Conservation (phyloP, 2,329 filamentous ascomycete species). For the Epichloe sibirici region DNA sequence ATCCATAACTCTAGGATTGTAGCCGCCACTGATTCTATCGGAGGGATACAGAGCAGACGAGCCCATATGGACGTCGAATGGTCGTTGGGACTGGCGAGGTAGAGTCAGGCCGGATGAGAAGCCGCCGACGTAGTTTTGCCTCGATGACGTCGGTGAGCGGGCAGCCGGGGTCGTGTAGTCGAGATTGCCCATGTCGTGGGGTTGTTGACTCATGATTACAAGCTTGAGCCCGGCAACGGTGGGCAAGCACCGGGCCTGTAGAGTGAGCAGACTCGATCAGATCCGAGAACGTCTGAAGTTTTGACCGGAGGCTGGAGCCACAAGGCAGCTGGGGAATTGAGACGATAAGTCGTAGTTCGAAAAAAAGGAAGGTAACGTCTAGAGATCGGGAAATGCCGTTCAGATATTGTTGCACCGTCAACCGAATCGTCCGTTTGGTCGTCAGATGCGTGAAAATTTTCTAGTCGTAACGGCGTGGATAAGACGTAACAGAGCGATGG, state of each 20-base stretch:
- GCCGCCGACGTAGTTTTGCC: slow-evolving; percentile 43
- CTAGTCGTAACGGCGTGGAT: slow-evolving; percentile 2
- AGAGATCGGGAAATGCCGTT: not conserved
- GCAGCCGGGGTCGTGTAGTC: slow-evolving; percentile 49
- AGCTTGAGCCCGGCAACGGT: slow-evolving; percentile 10
- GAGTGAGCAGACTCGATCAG: not conserved
- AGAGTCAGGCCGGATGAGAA: slow-evolving; percentile 36
- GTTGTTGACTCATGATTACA: slow-evolving; percentile 33
- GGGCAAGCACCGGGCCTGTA: slow-evolving; percentile 15
- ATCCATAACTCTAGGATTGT: slow-evolving; percentile 46
- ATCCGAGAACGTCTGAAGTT: not conserved
- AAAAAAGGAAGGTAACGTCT: not conserved
- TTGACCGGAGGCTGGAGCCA: not conserved
- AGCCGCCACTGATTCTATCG: slow-evolving; percentile 52
- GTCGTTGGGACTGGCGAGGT: slow-evolving; percentile 50
- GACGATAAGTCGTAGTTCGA: not conserved
- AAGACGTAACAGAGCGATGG: not conserved
- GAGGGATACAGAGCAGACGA: slow-evolving; percentile 55
- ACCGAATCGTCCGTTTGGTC: not conserved
- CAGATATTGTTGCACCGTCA: not conserved
- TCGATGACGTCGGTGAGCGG: slow-evolving; percentile 56
- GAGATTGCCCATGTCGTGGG: slow-evolving; percentile 55
- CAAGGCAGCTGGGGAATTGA: not conserved
- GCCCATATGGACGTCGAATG: slow-evolving; percentile 59
- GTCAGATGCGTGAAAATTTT: not conserved